These are phyloP conservation scores for Hemileccinum impolitum DNA, from an alignment of 768 basidiomycete genomes.

Conservation along the genomic window DNA sequence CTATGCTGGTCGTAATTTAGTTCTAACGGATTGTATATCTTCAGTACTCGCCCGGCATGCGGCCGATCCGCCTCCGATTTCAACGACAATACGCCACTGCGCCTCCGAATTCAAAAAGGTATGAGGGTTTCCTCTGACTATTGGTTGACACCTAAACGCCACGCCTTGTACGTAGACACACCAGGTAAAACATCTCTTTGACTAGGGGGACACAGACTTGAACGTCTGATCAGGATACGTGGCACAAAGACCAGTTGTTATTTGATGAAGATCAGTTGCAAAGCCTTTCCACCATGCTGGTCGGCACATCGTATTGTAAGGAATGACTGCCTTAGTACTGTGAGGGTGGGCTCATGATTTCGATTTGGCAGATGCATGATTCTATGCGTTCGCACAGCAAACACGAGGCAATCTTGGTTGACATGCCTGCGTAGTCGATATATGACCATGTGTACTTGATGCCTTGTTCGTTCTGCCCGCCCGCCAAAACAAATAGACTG, in stretches of 20 bases:
- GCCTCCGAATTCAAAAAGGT: slow-evolving; percentile 86
- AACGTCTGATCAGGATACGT: slow-evolving; percentile 62
- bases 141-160: slow-evolving; percentile 2
- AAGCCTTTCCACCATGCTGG: slow-evolving; percentile 82
- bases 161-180: slow-evolving; percentile 45
- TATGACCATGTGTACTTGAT: slow-evolving; percentile 3
- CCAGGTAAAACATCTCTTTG: slow-evolving; percentile 41
- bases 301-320: slow-evolving; percentile 87
- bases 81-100: slow-evolving; percentile 82
- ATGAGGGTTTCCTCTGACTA: slow-evolving; percentile 19
- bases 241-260: slow-evolving; percentile 83
- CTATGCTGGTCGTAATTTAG: neutral
- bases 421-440: neutral
- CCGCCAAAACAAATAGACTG: neutral
- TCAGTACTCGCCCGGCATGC: slow-evolving; percentile 74
- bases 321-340: slow-evolving; percentile 11
- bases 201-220: slow-evolving; percentile 2
- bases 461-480: neutral
- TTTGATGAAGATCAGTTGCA: slow-evolving; percentile 91
- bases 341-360: slow-evolving; percentile 14
- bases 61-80: slow-evolving; percentile 86
- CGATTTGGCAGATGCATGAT: slow-evolving; percentile 25
- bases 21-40: slow-evolving; percentile 2
- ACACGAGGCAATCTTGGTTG: neutral
- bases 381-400: slow-evolving; percentile 5